phyloP scores from a whole-genome alignment of 495 filamentous ascomycete species.

The Ramalina intermedia region DNA sequence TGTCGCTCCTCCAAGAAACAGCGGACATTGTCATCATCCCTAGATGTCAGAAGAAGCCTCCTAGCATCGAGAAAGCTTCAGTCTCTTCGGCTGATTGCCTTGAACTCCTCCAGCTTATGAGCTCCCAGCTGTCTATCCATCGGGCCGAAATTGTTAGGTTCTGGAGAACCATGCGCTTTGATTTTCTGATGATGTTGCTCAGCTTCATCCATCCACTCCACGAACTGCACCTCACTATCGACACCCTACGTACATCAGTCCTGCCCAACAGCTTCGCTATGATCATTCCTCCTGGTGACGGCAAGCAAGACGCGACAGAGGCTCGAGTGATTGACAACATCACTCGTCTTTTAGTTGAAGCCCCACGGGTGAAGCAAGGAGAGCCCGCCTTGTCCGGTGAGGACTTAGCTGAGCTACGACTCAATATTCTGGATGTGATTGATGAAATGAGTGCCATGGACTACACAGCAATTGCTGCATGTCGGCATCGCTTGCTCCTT shows the following conservation, averaged over 20 bases:
- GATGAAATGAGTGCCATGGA: conserved; percentile 29
- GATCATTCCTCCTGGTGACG: conserved; percentile 33
- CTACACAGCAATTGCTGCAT: conserved; percentile 38
- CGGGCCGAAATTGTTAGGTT: conserved; percentile 32
- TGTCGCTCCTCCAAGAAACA: conserved; percentile 39
- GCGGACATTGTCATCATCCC: conserved; percentile 44
- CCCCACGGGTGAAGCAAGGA: conserved; percentile 32
- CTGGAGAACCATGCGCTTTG: conserved; percentile 46
- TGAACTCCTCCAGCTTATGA: conserved; percentile 41
- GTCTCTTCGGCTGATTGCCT: conserved; percentile 44
- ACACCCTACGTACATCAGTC: conserved; percentile 45
- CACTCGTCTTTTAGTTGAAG: conserved; percentile 43
- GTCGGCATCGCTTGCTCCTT: conserved; percentile 38
- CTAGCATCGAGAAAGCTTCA: conserved; percentile 29
- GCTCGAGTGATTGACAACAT: conserved; percentile 44
- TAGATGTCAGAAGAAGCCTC: conserved; percentile 33
- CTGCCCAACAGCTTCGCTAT: conserved; percentile 44
- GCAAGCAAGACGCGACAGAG: conserved; percentile 40
- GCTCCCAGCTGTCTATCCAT: conserved; percentile 31
- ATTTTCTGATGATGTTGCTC: conserved; percentile 51
- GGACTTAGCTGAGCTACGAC: conserved; percentile 41
- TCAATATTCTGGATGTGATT: conserved; percentile 42
- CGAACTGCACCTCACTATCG: conserved; percentile 43
- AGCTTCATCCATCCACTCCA: conserved; percentile 40
- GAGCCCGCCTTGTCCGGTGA: conserved; percentile 30